Evolutionary conservation across 257 asterid genomes (phyloP).

Genomic region (Solanum gandarillasii): DNA sequence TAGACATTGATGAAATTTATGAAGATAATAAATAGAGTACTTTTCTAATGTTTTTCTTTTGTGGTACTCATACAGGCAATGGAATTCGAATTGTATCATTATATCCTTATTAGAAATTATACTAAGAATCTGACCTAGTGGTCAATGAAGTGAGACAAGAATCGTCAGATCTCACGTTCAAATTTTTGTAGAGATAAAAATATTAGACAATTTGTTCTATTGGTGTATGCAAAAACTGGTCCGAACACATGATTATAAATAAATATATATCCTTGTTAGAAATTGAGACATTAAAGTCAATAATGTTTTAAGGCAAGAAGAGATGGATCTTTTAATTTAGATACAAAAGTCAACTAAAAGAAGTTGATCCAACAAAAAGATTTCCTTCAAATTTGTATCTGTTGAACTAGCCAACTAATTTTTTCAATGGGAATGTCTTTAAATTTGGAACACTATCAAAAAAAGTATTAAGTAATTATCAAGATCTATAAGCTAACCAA

Average conservation of each 20-base stretch:
- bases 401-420: neutral
- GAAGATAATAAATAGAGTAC: neutral
- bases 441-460: neutral
- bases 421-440: neutral
- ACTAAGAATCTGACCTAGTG: neutral
- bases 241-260: neutral
- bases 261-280: neutral
- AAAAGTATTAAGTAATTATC: neutral
- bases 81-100: neutral
- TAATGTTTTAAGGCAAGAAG: neutral
- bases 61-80: neutral
- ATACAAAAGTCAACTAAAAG: neutral
- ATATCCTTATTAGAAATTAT: neutral
- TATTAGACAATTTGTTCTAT: rapidly evolving
- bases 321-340: neutral
- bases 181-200: neutral
- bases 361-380: neutral
- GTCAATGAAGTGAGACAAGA: rapidly evolving
- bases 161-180: neutral
- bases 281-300: neutral
- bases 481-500: neutral
- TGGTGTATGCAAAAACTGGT: rapidly evolving
- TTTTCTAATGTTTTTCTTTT: neutral
- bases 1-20: neutral
- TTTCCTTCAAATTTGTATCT: neutral